Evolutionary conservation across 1,284 basidiomycete species (phyloP), one percentile per base, ranked within the genome.

Genomic region (Sphaerobolus stellatus): DNA sequence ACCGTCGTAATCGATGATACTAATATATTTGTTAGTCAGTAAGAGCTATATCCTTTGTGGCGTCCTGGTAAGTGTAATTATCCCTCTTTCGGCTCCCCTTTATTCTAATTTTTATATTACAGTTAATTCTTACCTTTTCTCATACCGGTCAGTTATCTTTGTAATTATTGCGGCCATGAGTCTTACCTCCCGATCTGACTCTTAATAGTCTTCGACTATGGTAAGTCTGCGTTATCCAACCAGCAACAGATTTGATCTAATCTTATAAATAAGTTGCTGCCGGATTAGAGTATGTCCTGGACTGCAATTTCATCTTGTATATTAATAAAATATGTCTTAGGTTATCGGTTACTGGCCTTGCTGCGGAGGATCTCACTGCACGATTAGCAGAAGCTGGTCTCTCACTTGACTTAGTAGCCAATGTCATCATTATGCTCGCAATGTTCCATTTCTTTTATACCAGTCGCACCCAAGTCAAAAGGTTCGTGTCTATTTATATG

Each of bases 391-490:
- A 20, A 9, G 51, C 44, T 14, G 30, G 27, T 14, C 51, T 53
- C 18, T 27, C 27, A 2, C 20, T 44, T 5, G 51, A 47, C 30
- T 22, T 53, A 20, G n/a, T 47, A 24, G 7, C 20, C 28, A 43
- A 53, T 24, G 30, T 46, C 14, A 53, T 53, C 29, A 47, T 53
- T 22, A 31, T 34, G 29, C 16, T 30, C 11, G 25, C 51, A 8
- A 53, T 53, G 25, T 45, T 53, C 20, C 51, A 34, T 14, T 53
- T 53, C 14, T 24, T 49, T 8, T 22, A 24, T 11, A 49, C 20
- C 11, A 29, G 34, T 24, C 48, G 48, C n/a, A 49, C 29, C 11
- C 14, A 33, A n/a, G 24, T 49, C 13, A 49, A 49, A 33, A 31
- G 28, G 48, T 49, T 16, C n/a, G 48, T 49, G 16, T 5, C 4